A percentile compares a stretch with the other conserved stretches of the same genome.
These are phyloP conservation scores for Trichosporon ovoides DNA, from an alignment of 1,284 basidiomycete species.

Conservation along the genomic window DNA sequence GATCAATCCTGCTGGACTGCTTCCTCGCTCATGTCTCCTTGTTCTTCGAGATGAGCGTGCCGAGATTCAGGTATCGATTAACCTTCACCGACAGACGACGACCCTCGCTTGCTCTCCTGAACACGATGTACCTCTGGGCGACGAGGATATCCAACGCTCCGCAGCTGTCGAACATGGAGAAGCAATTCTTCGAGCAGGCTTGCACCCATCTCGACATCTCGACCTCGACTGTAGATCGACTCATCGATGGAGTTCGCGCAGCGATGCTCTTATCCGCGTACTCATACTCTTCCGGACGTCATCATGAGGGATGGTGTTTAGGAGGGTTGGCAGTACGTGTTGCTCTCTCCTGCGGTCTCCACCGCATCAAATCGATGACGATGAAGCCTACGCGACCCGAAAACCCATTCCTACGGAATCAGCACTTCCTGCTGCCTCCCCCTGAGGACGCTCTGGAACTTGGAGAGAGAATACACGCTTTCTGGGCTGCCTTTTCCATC, in stretches of 20 bases:
- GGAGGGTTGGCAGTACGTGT: constrained; percentile 34
- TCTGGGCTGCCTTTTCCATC: constrained; percentile 41
- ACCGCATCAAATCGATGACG: constrained; percentile 35
- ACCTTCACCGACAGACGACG: constrained; percentile 37
- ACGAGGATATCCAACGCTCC: constrained; percentile 38
- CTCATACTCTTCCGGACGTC: constrained; percentile 38
- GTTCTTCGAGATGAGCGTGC: constrained; percentile 46
- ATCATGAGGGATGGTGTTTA: constrained; percentile 43
- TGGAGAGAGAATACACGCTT: constrained; percentile 41
- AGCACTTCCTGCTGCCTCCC: constrained; percentile 35
- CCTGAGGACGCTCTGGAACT: constrained; percentile 42
- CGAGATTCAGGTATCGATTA: constrained; percentile 41
- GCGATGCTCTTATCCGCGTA: constrained; percentile 40
- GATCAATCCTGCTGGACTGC: constrained; percentile 33
- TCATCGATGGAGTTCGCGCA: constrained; percentile 39
- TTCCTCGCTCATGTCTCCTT: constrained; percentile 38
- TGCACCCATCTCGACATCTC: constrained; percentile 34
- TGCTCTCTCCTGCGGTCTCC: constrained; percentile 40
- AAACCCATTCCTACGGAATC: constrained; percentile 34
- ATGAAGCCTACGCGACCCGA: constrained; percentile 21
- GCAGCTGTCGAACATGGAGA: constrained; percentile 29
- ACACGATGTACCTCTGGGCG: constrained; percentile 47
- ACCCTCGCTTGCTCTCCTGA: constrained; percentile 37
- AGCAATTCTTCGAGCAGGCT: constrained; percentile 36
- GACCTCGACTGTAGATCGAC: constrained; percentile 34